Conservation (phyloP, 495 filamentous ascomycete genomes). For the Daldinia childiae region DNA sequence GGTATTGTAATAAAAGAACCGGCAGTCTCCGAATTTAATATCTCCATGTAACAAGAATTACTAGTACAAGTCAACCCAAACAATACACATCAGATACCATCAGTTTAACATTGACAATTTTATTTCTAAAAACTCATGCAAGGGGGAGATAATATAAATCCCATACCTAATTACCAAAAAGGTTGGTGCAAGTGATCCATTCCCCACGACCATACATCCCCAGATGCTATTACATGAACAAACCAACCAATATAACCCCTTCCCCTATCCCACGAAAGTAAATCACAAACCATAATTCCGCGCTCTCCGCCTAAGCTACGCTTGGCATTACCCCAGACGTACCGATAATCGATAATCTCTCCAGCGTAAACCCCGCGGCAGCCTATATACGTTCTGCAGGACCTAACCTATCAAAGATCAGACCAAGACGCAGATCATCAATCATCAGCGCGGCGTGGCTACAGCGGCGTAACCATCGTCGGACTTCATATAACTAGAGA, state of each 20-base stretch:
- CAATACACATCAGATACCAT: neutral
- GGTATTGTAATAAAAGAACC: neutral
- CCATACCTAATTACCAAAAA: neutral
- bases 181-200: neutral
- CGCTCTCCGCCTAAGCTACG: neutral
- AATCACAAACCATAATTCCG: neutral
- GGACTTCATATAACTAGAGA: neutral
- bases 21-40: neutral
- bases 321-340: slow-evolving; percentile 39
- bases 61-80: neutral
- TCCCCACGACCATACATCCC: neutral
- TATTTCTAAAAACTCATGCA: neutral
- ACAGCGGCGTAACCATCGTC: neutral
- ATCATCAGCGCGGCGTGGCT: slow-evolving; percentile 1
- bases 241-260: neutral
- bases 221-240: neutral
- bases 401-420: slow-evolving; percentile 22
- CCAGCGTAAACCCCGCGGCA: slow-evolving; percentile 32
- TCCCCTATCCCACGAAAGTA: neutral
- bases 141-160: neutral
- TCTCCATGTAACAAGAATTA: neutral
- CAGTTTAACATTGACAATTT: neutral
- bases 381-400: slow-evolving; percentile 28
- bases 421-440: neutral
- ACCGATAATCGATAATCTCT: slow-evolving; percentile 28